Base-by-base conservation (phyloP, 345 rosid species). In the Eucalyptus curtisii region DNA sequence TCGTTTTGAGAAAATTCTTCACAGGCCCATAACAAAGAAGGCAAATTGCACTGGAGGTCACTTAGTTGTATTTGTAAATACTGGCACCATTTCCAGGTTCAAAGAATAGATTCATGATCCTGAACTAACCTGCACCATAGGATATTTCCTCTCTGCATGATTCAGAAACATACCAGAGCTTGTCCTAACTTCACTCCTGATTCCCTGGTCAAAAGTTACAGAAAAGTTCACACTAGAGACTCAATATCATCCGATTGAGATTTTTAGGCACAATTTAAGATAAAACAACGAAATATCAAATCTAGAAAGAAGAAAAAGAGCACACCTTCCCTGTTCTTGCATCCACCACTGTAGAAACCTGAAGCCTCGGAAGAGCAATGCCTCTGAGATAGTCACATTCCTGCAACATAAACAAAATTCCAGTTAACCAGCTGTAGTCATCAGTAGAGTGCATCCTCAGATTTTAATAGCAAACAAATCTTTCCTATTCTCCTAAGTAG, bases 111-210 rank as follows among this genome's bases (percentile, higher is more conserved):
- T 11, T 76, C 30, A 76, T 76, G 27, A 76, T 76, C 17, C 86
- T 52, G 86, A 89, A 85, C 93, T 50, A 87, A 96, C 99, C 97
- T 96, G 94, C 89, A 97, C 91, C 92, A 96, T 95, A 37, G 99
- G 97, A 93, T 94, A 95, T 89, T 90, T 93, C 90, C 93, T 94
- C 94, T 97, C 98, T 80, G 89, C 91, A n/a, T 89, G 92, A 81
- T 87, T 94, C 91, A 97, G 89, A 94, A 97, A 97, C 99, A 96
- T 97, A 89, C 99, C 99, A 49, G 99, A 96, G 92, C 99, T 97
- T 85, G 98, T 97, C 90, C 99, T 95, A 57, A 96, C 99, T 86
- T 95, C 93, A 89, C 99, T 96, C 93, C 95, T 95, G 66, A 96
- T 93, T 88, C 99, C 99, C 99, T 96, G 92, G 33, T 53, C 42